A percentile compares a stretch with the other conserved stretches of the same genome.
Conservation (phyloP, 1,139 yeast genomes). For the Scheffersomyces illinoinensis region DNA sequence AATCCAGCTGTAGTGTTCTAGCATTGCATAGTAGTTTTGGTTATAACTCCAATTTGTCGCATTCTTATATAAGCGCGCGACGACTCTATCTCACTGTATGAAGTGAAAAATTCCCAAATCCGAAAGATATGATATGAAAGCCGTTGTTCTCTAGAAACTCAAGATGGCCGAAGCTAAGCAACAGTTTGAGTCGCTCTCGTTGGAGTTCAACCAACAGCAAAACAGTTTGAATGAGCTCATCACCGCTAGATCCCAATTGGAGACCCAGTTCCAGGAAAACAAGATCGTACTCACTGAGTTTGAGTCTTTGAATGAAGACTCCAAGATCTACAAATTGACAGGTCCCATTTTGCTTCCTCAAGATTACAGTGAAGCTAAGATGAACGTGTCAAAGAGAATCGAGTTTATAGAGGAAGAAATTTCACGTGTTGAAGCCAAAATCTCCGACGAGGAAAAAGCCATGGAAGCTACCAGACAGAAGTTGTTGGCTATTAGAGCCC, state of each 20-base stretch:
- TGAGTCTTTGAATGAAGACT: slow-evolving; percentile 52
- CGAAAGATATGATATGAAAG: too few relatives aligned
- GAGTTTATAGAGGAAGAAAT: slow-evolving; percentile 85
- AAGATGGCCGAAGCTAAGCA: slow-evolving; percentile 28
- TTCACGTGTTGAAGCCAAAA: slow-evolving; percentile 61
- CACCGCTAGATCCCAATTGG: slow-evolving; percentile 65
- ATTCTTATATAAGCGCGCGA: not conserved
- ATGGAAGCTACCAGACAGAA: slow-evolving; percentile 52
- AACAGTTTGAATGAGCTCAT: slow-evolving; percentile 46
- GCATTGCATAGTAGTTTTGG: not conserved
- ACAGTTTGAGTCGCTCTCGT: slow-evolving; percentile 42
- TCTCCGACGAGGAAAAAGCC: slow-evolving; percentile 50
- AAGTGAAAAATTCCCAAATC: not conserved
- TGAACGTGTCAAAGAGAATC: slow-evolving; percentile 82
- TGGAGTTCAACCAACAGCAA: slow-evolving; percentile 40
- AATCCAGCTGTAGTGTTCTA: not conserved
- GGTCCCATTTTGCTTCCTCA: slow-evolving; percentile 94
- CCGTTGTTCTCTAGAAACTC: slow-evolving; percentile 1
- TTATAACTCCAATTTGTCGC: not conserved
- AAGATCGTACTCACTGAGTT: slow-evolving; percentile 88
- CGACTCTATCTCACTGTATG: not conserved
- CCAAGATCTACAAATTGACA: slow-evolving; percentile 82
- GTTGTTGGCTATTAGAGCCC: slow-evolving; percentile 44
- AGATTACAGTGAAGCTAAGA: slow-evolving; percentile 75
- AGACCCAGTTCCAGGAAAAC: slow-evolving; percentile 86